These are phyloP conservation scores for Cytospora chrysosperma DNA, from an alignment of 2,329 filamentous ascomycete genomes.

Conservation along the genomic window DNA sequence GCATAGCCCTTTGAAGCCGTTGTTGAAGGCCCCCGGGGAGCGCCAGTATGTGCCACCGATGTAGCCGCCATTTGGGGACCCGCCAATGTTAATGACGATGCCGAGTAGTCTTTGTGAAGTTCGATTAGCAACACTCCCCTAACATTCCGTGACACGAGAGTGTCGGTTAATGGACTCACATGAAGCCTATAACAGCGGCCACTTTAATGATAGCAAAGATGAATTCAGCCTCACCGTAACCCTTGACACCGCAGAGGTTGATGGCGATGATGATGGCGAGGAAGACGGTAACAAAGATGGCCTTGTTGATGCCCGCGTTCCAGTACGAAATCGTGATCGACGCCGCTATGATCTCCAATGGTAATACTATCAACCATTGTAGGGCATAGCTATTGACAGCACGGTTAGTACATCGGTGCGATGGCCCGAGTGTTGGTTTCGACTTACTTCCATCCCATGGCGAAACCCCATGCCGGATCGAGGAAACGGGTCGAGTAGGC, in stretches of 20 bases:
- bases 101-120: conserved; percentile 66
- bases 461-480: conserved; percentile 91
- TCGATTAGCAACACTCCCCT: conserved; percentile 15
- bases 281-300: conserved; percentile 82
- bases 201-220: conserved; percentile 85
- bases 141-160: neutral
- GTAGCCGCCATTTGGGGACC: conserved; percentile 70
- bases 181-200: conserved; percentile 81
- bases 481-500: conserved; percentile 90
- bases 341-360: conserved; percentile 83
- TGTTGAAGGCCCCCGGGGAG: conserved; percentile 78
- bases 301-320: conserved; percentile 62
- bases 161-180: conserved; percentile 52
- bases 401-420: conserved; percentile 9
- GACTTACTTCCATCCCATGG: conserved; percentile 88
- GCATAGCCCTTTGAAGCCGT: conserved; percentile 81
- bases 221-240: conserved; percentile 89
- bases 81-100: conserved; percentile 81
- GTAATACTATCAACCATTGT: conserved; percentile 82
- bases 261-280: conserved; percentile 72
- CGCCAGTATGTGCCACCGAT: conserved; percentile 79
- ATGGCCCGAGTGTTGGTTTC: neutral
- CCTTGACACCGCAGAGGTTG: conserved; percentile 85
- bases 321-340: conserved; percentile 83
- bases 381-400: conserved; percentile 66